Base-by-base conservation (phyloP, 768 basidiomycete species). In the Phylloporus sp. region DNA sequence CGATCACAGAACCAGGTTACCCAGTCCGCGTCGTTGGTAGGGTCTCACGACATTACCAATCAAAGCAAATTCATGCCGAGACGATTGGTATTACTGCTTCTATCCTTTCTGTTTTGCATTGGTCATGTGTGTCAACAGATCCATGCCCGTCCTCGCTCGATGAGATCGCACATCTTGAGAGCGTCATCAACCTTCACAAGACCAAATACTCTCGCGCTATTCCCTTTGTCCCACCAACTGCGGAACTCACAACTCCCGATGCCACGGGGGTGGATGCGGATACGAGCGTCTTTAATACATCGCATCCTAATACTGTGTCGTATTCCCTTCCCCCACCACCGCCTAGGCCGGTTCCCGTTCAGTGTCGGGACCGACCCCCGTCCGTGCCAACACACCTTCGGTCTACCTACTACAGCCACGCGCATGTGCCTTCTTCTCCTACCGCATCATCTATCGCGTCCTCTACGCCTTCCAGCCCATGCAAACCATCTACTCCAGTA, bases 91-190 rank as follows among this genome's bases (percentile, higher is more conserved):
- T 21, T 55, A 13, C 43, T 13, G 24, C 11, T 32, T 9, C 22
- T 23, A 3, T 34, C 15, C 32, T 14, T 11, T 20, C 9, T 15
- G 10, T 13, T n/a, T 11, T 27, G 0, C 4, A 9, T 40, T 15
- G 18, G 29, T 46, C 14, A 52, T 15, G 18, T 14, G 6, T 11
- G 3, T 5, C 24, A 6, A 41, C 46, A 84, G 79, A 67, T 18
- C 56, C 48, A 21, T 83, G 78, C 59, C 46, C 48, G 15, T 77
- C 79, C 9, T 59, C 64, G 0, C 80, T 80, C 50, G 82, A 85
- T 4, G 82, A 88, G 61, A 70, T 80, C 7, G 48, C 56, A 4
- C 86, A 89, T 53, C 77, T 78, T 70, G 66, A 69, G 38, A 57
- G 49, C 5, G 83, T 86, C 9, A 66, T 69, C 5, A 57, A 71